A percentile compares a stretch with the other conserved stretches of the same genome.
phyloP scores from a whole-genome alignment of 2,329 filamentous ascomycete genomes.

The Intubia oerlemansii region DNA sequence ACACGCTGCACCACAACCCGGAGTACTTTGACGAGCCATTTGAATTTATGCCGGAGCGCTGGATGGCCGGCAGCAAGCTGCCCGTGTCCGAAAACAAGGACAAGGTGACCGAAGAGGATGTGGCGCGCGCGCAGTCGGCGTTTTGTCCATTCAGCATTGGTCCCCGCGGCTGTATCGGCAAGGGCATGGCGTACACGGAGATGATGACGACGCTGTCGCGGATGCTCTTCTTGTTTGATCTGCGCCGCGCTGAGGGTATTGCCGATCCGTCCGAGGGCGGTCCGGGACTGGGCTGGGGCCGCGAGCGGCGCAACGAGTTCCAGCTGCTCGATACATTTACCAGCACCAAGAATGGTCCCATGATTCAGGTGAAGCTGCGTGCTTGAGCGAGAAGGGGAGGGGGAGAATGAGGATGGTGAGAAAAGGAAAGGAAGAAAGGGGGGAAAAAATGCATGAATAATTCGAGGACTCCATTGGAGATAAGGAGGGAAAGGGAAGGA shows the following conservation, averaged over 20 bases:
- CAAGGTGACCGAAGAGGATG: constrained; percentile 25
- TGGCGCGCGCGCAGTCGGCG: constrained; percentile 37
- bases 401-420: too few relatives aligned
- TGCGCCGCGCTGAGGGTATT: constrained; percentile 27
- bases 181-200: constrained; percentile 46
- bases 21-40: constrained; percentile 39
- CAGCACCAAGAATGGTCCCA: constrained; percentile 47
- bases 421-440: too few relatives aligned
- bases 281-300: constrained; percentile 26
- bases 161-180: constrained; percentile 50
- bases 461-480: too few relatives aligned
- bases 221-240: constrained; percentile 37
- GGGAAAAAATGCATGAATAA: too few relatives aligned
- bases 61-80: constrained; percentile 27
- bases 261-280: constrained; percentile 30
- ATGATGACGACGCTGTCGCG: constrained; percentile 41
- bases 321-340: constrained; percentile 55
- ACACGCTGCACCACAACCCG: constrained; percentile 46
- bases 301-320: constrained; percentile 37
- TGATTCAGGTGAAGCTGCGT: constrained; percentile 33
- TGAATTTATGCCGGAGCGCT: constrained; percentile 40
- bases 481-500: too few relatives aligned
- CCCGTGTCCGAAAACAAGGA: constrained; percentile 4
- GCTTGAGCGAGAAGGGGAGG: too few relatives aligned
- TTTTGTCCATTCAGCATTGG: constrained; percentile 59